Evolutionary conservation across 306 rosid species (phyloP).

Genomic region (Acmispon strigosus): DNA sequence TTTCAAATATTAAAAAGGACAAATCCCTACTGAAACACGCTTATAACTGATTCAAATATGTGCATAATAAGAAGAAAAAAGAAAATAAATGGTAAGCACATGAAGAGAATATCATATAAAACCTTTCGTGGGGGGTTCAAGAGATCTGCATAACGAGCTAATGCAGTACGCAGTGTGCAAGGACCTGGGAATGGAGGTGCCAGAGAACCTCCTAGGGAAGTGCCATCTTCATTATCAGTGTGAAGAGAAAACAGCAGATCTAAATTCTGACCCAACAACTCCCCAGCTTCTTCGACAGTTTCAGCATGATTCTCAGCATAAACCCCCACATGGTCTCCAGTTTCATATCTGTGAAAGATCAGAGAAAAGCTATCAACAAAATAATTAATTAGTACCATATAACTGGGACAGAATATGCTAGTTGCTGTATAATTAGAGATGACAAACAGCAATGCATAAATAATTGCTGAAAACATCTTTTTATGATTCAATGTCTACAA

Average conservation of each 20-base stretch:
- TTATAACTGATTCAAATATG: too few relatives aligned
- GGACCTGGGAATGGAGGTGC: conserved; percentile 92
- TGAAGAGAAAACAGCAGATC: conserved; percentile 70
- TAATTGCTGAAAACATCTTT: neutral
- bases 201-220: conserved; percentile 70
- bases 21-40: neutral
- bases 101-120: conserved; percentile 6
- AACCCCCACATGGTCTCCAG: conserved; percentile 98
- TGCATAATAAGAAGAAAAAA: neutral
- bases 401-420: neutral
- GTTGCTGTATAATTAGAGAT: neutral
- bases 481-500: neutral
- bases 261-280: conserved; percentile 62
- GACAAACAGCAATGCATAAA: neutral
- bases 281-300: conserved; percentile 78
- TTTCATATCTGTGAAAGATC: conserved; percentile 67
- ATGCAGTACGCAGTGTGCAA: conserved; percentile 60
- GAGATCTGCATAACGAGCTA: conserved; percentile 79
- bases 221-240: conserved; percentile 77
- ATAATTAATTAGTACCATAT: neutral
- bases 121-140: conserved; percentile 92
- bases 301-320: conserved; percentile 74
- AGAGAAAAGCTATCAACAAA: conserved; percentile 13
- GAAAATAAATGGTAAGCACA: neutral
- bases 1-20: neutral